Conservation (phyloP, 2,329 filamentous ascomycete genomes). For the Botrytis hyacinthi region DNA sequence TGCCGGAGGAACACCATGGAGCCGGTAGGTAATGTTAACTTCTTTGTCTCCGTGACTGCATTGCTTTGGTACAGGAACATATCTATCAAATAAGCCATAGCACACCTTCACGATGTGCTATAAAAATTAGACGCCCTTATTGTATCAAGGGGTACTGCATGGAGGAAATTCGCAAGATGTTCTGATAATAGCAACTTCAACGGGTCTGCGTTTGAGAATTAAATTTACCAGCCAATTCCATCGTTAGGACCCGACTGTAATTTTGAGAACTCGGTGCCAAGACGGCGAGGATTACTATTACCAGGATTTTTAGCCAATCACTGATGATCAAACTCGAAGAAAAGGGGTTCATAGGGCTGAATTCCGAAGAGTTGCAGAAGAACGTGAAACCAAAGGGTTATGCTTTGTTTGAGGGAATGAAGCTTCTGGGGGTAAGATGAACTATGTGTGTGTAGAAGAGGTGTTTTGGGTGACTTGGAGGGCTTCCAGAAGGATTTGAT, state of each 20-base stretch:
- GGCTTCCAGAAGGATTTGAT: conserved; percentile 16
- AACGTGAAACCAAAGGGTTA: conserved; percentile 7
- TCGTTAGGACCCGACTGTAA: neutral
- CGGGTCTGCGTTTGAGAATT: conserved; percentile 11
- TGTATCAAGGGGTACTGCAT: neutral
- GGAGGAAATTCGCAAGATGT: conserved; percentile 3
- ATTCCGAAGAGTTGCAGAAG: conserved; percentile 18
- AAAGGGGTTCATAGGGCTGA: conserved; percentile 21
- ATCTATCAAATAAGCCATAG: neutral
- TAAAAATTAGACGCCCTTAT: neutral
- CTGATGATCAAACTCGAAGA: neutral
- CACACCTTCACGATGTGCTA: neutral
- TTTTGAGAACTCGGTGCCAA: neutral
- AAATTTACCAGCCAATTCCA: conserved; percentile 12
- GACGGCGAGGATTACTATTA: conserved; percentile 4
- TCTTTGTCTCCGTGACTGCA: neutral
- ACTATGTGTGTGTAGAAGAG: neutral
- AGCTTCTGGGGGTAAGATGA: conserved; percentile 2
- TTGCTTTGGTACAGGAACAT: neutral
- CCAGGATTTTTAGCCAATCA: neutral
- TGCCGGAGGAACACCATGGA: conserved; percentile 15
- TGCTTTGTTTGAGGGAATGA: neutral
- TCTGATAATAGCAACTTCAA: conserved; percentile 13
- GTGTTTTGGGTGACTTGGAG: neutral
- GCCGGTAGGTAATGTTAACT: neutral